Evolutionary conservation across 75 land plant genomes (phyloP), one percentile per base, ranked within the genome.

Genomic region (Selaginella moellendorffii): DNA sequence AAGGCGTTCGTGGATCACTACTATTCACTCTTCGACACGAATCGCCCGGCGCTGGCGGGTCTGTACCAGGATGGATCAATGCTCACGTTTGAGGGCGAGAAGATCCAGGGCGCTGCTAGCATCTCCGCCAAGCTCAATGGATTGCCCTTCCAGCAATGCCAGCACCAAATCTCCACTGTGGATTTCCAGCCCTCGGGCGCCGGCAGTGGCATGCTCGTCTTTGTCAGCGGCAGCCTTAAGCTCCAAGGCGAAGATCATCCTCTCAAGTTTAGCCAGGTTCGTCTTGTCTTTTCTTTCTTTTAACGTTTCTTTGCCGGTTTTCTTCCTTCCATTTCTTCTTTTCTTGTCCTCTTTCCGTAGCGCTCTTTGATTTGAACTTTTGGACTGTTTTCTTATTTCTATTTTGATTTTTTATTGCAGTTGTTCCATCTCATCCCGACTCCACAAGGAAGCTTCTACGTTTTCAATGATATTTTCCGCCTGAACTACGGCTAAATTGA

Each of bases 101-200:
- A 83, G 75, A 63, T 80, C 59, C 78, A 72, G 67, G 88, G 93
- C 28, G 67, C 80, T 2, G 74, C 66, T 54, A 73, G 54, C 68
- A 87, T 90, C 80, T 72, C 72, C 36, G 76, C 71, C 52, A 90
- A 90, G 81, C 83, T 90, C 68, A 75, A 71, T 64, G 52, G 71
- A 52, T 79, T 90, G 25, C 84, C 85, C 52, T 90, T 87, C 74
- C 86, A 83, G 79, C 89, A 85, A 74, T 81, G 84, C 75, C 63
- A 75, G 65, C 96, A 89, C 70, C 24, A 29, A 66, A 72, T 88
- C 69, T 65, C 80, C 66, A 88, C 92, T 66, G 82, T 81, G 51
- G 96, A 89, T 65, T 89, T 85, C 81, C 96, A 89, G 85, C 88
- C 87, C 17, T 87, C 92, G 25, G 96, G 96, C 18, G 83, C 87